Percentiles rank a stretch among this genome's conserved stretches.
Evolutionary conservation across 2,329 filamentous ascomycete species (phyloP).

Genomic region (Akanthomyces dipterigenus): DNA sequence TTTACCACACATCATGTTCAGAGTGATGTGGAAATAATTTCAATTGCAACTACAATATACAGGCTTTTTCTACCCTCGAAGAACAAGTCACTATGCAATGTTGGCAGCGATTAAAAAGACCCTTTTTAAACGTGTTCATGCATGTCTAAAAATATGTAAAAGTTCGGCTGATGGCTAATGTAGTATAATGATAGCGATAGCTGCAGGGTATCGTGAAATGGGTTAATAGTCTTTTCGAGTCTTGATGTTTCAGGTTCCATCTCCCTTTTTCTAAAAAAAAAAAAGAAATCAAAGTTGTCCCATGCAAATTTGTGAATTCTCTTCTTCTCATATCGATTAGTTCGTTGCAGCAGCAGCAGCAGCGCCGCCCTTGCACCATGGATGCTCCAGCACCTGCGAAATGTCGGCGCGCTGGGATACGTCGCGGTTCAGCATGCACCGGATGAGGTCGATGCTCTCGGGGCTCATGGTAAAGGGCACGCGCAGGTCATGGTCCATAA

Average conservation of each 20-base stretch:
- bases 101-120: no score
- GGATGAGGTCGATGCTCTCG: conserved; percentile 85
- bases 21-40: no score
- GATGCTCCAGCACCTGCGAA: conserved; percentile 76
- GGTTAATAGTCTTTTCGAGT: background rate
- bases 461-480: conserved; percentile 86
- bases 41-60: no score
- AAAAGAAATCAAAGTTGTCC: background rate
- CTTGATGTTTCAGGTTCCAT: background rate
- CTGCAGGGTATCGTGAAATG: conserved; percentile 5
- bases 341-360: conserved; percentile 2
- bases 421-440: conserved; percentile 87
- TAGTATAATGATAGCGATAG: background rate
- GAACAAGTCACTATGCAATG: no score
- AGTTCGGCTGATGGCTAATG: background rate
- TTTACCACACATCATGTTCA: no score
- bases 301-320: background rate
- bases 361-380: conserved; percentile 55
- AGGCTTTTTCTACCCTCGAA: no score
- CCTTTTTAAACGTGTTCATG: background rate
- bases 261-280: background rate
- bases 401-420: conserved; percentile 80
- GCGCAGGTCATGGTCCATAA: conserved; percentile 92
- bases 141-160: background rate
- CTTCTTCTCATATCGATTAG: background rate